Evolutionary conservation across 495 filamentous ascomycete genomes (phyloP), one percentile per base, ranked within the genome.

Genomic region (Neurospora sp.): DNA sequence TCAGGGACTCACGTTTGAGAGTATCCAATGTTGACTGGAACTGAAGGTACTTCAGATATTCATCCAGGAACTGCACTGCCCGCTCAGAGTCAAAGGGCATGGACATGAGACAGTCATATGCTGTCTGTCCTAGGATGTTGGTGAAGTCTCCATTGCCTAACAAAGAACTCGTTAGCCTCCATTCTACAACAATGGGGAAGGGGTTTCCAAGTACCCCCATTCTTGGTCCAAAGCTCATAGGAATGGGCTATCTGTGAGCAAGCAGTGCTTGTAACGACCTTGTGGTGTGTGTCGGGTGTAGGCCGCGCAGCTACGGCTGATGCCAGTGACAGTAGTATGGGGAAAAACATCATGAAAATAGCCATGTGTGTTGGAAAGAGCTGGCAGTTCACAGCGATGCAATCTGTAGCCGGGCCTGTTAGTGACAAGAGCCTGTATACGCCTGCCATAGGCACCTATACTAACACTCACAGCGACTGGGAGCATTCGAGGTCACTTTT

Each of bases 401-500:
- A 48, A 48, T 1, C n/a, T 48, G 9, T 45, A 8, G 7, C 8
- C 2, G n/a, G 0, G 18, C 3, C 42, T 22, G 45, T 53, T 59
- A 59, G 48, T 16, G 10, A 7, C 0, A 10, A 5, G 0, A 0
- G 0, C 22, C 48, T 14, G 48, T 31, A 59, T 3, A 27, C 48
- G 0, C 2, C 2, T 3, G 2, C 7, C 0, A 2, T 31, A 27
- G 48, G 10, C 0, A 0, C 1, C 4, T 7, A 1, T 0, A 8
- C 48, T 61, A 61, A 61, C 48, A 31, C 48, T 61, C 1, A 16
- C 48, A 61, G 1, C 4, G 0, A 1, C 20, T 6, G 9, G 1
- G 20, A 22, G 1, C 20, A 31, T 61, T 14, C n/a, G n/a, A n/a
- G n/a, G n/a, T n/a, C 5, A 14, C 48, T 6, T 27, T 2, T 31